Evolutionary conservation across 257 asterid species (phyloP).

Genomic region (Solanum gandarillasii): DNA sequence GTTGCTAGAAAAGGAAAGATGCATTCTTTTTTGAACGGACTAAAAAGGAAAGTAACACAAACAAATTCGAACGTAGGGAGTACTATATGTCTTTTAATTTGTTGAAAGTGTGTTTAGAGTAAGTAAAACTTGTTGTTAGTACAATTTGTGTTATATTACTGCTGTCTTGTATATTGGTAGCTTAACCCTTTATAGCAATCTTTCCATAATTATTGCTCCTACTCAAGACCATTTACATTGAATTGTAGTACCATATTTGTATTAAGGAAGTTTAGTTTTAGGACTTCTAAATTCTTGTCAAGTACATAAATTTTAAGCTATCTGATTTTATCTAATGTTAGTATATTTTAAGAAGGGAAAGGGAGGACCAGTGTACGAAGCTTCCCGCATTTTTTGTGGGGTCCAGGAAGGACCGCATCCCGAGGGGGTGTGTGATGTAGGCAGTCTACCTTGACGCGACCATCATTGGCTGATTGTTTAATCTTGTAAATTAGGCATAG

Average conservation of each 20-base stretch:
- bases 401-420: neutral
- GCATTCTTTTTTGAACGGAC: neutral
- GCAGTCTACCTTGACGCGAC: neutral
- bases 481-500: neutral
- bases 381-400: neutral
- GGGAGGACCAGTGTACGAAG: neutral
- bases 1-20: neutral
- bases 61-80: neutral
- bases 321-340: neutral
- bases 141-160: neutral
- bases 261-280: neutral
- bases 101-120: neutral
- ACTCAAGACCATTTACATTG: neutral
- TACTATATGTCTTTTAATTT: neutral
- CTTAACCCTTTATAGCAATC: neutral
- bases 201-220: neutral
- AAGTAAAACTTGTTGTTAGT: neutral
- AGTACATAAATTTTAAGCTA: neutral
- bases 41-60: neutral
- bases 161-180: neutral
- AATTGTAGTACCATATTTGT: neutral
- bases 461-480: neutral
- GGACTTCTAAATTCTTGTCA: neutral
- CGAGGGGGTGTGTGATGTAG: neutral
- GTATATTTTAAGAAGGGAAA: neutral